phyloP scores from a whole-genome alignment of 176 grass and related monocot genomes.

The Ensete glaucum region DNA sequence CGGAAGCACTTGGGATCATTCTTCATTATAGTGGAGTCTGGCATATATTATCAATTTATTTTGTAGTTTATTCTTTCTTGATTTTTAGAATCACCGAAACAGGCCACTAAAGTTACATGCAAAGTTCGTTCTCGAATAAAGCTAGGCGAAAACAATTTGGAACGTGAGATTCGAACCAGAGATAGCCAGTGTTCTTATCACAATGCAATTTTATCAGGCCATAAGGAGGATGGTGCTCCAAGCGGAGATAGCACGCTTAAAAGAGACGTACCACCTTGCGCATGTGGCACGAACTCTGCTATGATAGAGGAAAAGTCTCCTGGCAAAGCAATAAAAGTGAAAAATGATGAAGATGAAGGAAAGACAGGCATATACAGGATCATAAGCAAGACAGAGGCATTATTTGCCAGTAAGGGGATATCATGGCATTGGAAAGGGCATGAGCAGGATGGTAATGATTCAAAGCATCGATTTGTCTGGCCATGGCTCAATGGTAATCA shows the following conservation, averaged over 20 bases:
- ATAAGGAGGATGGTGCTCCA: conserved; percentile 52
- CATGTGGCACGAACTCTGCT: conserved; percentile 5
- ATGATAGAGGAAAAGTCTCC: conserved; percentile 34
- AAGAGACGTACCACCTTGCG: conserved; percentile 35
- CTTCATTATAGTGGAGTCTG: neutral
- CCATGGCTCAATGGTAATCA: conserved; percentile 69
- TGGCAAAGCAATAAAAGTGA: conserved; percentile 36
- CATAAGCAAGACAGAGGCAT: conserved; percentile 88
- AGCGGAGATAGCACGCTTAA: conserved; percentile 57
- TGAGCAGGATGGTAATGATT: conserved; percentile 48
- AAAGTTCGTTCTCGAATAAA: conserved; percentile 80
- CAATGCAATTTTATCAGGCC: conserved; percentile 25
- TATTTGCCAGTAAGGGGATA: conserved; percentile 66
- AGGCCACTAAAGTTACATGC: conserved; percentile 95
- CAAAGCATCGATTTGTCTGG: conserved; percentile 42
- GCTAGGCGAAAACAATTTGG: conserved; percentile 43
- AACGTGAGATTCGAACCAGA: conserved; percentile 43
- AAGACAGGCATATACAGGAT: conserved; percentile 68
- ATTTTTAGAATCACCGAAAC: conserved; percentile 56
- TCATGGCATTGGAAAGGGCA: conserved; percentile 92
- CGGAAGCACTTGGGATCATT: neutral
- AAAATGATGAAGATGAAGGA: conserved; percentile 54
- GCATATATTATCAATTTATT: conserved; percentile 11
- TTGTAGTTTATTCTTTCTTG: conserved; percentile 43
- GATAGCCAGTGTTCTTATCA: conserved; percentile 47